A percentile compares a stretch with the other conserved stretches of the same genome.
These are phyloP conservation scores for Nicotiana attenuata DNA, from an alignment of 257 asterid species.

Conservation along the genomic window DNA sequence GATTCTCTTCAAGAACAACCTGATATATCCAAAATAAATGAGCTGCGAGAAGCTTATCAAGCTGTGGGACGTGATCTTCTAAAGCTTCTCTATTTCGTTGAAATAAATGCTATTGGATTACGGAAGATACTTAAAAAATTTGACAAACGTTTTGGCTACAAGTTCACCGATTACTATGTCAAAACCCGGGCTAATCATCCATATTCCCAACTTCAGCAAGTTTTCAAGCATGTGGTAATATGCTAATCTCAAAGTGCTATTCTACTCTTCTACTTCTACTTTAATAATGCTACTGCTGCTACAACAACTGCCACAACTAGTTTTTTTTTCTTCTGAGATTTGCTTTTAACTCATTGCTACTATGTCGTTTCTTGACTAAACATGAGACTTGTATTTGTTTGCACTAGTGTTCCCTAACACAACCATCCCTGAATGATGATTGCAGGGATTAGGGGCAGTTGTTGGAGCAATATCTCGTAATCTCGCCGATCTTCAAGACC, in stretches of 20 bases:
- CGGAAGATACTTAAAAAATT: conserved; percentile 92
- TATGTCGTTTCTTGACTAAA: neutral
- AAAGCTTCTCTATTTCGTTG: conserved; percentile 80
- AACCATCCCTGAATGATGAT: neutral
- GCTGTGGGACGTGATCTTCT: conserved; percentile 81
- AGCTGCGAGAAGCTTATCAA: conserved; percentile 78
- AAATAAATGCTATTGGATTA: conserved; percentile 84
- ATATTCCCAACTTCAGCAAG: conserved; percentile 95
- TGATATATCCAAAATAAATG: conserved; percentile 65
- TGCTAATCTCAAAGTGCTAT: conserved; percentile 9
- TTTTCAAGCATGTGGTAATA: conserved; percentile 97
- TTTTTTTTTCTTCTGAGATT: neutral
- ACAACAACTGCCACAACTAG: neutral
- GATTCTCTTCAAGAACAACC: conserved; percentile 68
- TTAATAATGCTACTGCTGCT: neutral
- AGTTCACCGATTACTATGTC: conserved; percentile 87
- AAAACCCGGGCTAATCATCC: conserved; percentile 97
- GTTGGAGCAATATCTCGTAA: conserved; percentile 97
- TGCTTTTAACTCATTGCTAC: neutral
- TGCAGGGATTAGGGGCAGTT: conserved; percentile 96
- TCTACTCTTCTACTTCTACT: neutral
- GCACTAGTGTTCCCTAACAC: neutral
- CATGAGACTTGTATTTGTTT: neutral
- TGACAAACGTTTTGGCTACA: conserved; percentile 85
- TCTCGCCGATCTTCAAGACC: conserved; percentile 91